Evolutionary conservation across 805 yeast species (phyloP), one percentile per base, ranked within the genome.

Genomic region (Blastobotrys mokoenaii): DNA sequence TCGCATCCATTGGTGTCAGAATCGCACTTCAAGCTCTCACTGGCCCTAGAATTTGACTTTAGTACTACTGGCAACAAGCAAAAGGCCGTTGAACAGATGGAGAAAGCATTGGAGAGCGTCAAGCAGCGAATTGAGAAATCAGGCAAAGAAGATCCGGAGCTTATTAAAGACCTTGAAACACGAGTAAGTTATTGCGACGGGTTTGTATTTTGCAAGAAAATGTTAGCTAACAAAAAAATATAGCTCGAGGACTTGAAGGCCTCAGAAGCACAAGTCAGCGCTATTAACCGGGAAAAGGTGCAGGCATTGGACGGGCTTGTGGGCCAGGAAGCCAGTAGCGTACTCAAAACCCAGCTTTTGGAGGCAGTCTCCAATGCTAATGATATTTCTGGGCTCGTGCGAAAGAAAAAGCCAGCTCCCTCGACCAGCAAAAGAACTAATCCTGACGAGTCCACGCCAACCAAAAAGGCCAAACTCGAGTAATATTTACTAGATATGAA

Each of bases 21-120:
- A 61, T 80, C 87, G 0, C 84, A 84, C 62, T 88, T 80, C 67
- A 85, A 84, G 63, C 68, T 85, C 34, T 82, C 95, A 0, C 67
- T 87, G 41, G 93, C 95, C 0, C 67, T 76, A 46, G 96, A 88
- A 56, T 82, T 84, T 54, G 67, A 75, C 46, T 70, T 71, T n/a
- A 84, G 76, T 38, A 73, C 73, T 51, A 70, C 71, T 0, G 52
- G 55, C 0, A 66, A 72, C 54, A 72, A 74, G 44, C 57, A 62
- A 6, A 66, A 69, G 51, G 84, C 87, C 6, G 70, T 76, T 2
- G 69, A 70, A 1, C 76, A 82, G 40, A 70, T 80, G 61, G 60
- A 67, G 34, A 61, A 65, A 46, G 83, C 95, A 36, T 68, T 73
- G 18, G 69, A 61, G 36, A 68, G 73, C 55, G 76, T 76, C 44